Conservation (phyloP, 2,329 filamentous ascomycete genomes). For the Aspergillus phoenicis region DNA sequence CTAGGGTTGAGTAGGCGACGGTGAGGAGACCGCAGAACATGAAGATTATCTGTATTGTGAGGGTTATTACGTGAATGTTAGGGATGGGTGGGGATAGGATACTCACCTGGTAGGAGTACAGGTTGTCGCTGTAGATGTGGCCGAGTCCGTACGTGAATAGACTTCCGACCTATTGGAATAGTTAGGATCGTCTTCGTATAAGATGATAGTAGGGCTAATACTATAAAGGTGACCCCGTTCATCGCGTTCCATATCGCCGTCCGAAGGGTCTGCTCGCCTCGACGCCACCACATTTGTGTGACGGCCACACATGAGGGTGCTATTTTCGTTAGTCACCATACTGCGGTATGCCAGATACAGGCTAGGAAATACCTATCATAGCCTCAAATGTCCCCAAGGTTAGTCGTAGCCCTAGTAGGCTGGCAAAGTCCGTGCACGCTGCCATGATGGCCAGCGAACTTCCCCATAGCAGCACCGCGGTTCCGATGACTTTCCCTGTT, state of each 20-base stretch:
- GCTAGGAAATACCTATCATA: conserved; percentile 22
- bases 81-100: not conserved
- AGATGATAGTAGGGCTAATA: not conserved
- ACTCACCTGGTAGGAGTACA: conserved; percentile 38
- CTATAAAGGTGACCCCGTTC: conserved; percentile 62
- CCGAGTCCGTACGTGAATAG: conserved; percentile 62
- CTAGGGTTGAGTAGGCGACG: conserved; percentile 49
- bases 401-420: conserved; percentile 50
- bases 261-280: conserved; percentile 60
- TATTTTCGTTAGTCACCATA: not conserved
- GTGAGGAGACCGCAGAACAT: conserved; percentile 58
- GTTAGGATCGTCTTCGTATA: not conserved
- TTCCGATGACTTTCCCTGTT: conserved; percentile 57
- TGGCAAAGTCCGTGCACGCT: conserved; percentile 52
- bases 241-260: conserved; percentile 64
- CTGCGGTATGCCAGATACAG: not conserved
- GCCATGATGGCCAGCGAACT: conserved; percentile 55
- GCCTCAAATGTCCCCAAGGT: conserved; percentile 45
- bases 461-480: conserved; percentile 60
- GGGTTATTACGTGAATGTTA: not conserved
- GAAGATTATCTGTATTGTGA: conserved; percentile 49
- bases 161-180: conserved; percentile 45
- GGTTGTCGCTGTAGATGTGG: conserved; percentile 53
- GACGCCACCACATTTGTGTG: conserved; percentile 64
- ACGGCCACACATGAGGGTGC: conserved; percentile 59